Conservation (phyloP, 768 basidiomycete genomes). For the Termitomyces sp. region DNA sequence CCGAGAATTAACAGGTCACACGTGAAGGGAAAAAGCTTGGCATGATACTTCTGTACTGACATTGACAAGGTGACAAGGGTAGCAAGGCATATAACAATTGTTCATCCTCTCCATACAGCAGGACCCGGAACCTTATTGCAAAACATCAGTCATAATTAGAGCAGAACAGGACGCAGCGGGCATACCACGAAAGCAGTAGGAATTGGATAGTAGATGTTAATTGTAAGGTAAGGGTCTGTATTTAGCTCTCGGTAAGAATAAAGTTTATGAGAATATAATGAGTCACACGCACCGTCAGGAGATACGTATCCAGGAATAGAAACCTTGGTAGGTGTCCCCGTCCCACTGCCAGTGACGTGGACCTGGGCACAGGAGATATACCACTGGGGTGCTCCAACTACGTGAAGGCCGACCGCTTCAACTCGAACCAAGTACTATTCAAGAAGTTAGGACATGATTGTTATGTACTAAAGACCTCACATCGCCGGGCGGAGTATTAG, state of each 20-base stretch:
- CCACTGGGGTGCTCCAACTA: constrained; percentile 42
- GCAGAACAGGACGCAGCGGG: background rate
- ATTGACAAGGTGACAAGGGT: background rate
- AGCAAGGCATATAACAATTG: background rate
- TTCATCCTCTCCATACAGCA: constrained; percentile 14
- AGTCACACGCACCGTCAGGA: constrained; percentile 22
- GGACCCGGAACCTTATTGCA: constrained; percentile 13
- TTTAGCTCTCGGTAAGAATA: background rate
- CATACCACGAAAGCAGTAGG: constrained; percentile 26
- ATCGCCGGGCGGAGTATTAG: constrained; percentile 27
- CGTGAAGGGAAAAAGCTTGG: background rate
- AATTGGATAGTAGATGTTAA: constrained; percentile 38
- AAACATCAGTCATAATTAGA: background rate
- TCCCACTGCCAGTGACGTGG: constrained; percentile 37
- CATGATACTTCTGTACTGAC: background rate
- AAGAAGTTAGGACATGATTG: background rate
- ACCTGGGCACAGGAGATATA: constrained; percentile 49
- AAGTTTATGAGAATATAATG: background rate
- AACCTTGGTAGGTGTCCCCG: constrained; percentile 40
- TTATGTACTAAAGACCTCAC: constrained; percentile 2
- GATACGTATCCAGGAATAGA: constrained; percentile 46
- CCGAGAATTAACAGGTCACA: background rate
- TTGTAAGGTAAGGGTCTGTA: constrained; percentile 34
- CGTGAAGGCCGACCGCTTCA: constrained; percentile 39
- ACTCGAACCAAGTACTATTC: constrained; percentile 24